Base-by-base conservation (phyloP, 345 rosid genomes). In the Hibiscus tridactylites region DNA sequence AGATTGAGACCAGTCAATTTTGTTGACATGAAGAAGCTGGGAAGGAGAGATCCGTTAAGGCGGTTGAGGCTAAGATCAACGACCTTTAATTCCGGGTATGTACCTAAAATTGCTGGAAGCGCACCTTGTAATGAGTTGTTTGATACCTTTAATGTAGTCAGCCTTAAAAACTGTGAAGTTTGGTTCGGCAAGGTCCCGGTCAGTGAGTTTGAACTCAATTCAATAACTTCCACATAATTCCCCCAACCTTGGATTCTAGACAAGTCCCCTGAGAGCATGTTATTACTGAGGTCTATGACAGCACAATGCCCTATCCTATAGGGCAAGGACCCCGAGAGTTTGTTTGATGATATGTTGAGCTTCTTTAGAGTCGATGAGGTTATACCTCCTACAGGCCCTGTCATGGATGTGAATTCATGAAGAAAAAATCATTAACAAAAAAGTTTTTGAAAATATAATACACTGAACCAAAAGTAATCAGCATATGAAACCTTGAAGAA, bases 161-260 rank as follows among this genome's bases (percentile, higher is more conserved):
- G 82, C 85, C 96, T 88, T 79, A 87, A 71, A 79, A 93, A 93
- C 35, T 89, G 88, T 75, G 89, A 85, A 71, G 97, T 89, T 80
- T 85, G 78, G 75, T 76, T 68, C 13, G 96, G 91, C 65, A 91
- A 66, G 71, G 82, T 76, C 76, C 98, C 97, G 9, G 80, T 79
- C 78, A 93, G 79, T 57, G 81, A 76, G 77, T 93, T 93, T 37
- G 90, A 89, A 79, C 90, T 93, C 85, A 93, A 75, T 60, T 83
- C 83, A 75, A 93, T 87, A 64, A 75, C 78, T 81, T 91, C 97
- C 59, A 85, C 88, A 61, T 84, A 85, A 81, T 89, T 85, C 35
- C 98, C 98, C 98, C 97, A 93, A 68, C 74, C 75, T 81, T 81
- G 86, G 21, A 91, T 84, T 75, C 92, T 87, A 50, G 97, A 89